Percentiles rank a stretch among this genome's conserved stretches.
phyloP scores from a whole-genome alignment of 129 eudicot species.

The Cynara cardunculus region DNA sequence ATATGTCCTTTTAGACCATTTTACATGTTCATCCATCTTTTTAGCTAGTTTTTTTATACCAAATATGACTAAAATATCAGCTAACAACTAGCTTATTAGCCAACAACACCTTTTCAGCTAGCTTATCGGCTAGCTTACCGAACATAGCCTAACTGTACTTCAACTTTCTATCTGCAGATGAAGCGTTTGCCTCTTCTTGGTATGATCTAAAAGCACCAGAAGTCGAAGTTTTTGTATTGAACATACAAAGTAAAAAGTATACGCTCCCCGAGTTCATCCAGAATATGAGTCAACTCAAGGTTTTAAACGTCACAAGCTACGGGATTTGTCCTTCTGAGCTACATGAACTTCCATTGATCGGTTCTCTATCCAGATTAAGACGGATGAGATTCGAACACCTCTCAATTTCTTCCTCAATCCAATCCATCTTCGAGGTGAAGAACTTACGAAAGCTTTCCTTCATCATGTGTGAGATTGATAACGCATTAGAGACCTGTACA shows the following conservation, averaged over 20 bases:
- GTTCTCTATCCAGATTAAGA: slow-evolving; percentile 23
- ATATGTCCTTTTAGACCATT: background rate
- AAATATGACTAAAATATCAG: background rate
- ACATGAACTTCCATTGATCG: slow-evolving; percentile 4
- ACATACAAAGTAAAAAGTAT: slow-evolving; percentile 24
- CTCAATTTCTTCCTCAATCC: slow-evolving; percentile 28
- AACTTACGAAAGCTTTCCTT: slow-evolving; percentile 47
- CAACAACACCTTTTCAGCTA: background rate
- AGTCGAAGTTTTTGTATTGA: slow-evolving; percentile 42
- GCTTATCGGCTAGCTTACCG: background rate
- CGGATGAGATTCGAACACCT: slow-evolving; percentile 37
- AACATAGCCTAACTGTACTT: background rate
- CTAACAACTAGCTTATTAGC: background rate
- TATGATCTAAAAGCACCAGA: slow-evolving; percentile 39
- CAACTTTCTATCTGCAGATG: slow-evolving; percentile 29
- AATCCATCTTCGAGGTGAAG: slow-evolving; percentile 20
- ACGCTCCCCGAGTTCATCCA: slow-evolving; percentile 34
- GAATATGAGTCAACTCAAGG: slow-evolving; percentile 34
- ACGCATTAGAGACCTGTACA: slow-evolving; percentile 28
- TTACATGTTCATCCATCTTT: background rate
- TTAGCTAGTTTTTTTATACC: background rate
- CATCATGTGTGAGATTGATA: slow-evolving; percentile 39
- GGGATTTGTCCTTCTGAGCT: slow-evolving; percentile 30
- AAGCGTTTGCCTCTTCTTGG: slow-evolving; percentile 39
- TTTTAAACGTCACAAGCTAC: slow-evolving; percentile 37